phyloP scores from a whole-genome alignment of 768 basidiomycete species.

The Mrakia blollopis region DNA sequence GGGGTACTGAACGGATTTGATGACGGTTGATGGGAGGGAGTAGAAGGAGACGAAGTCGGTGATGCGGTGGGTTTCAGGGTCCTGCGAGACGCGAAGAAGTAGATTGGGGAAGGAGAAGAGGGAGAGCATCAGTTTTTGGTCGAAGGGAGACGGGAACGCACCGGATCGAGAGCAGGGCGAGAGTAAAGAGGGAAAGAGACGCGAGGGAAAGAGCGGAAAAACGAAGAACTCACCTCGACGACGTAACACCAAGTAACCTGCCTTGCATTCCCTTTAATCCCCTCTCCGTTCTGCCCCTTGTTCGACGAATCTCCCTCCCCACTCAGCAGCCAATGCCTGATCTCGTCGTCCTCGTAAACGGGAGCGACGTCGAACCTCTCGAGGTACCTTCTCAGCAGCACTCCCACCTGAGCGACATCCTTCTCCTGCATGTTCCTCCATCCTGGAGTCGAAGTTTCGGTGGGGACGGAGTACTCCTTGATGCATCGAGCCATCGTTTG shows the following conservation, averaged over 20 bases:
- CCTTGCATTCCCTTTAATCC: conserved; percentile 8
- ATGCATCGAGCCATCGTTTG: conserved; percentile 91
- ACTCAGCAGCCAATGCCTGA: conserved; percentile 79
- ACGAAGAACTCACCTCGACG: conserved; percentile 62
- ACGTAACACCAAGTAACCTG: conserved; percentile 80
- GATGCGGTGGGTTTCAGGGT: conserved; percentile 72
- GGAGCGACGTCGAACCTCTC: conserved; percentile 78
- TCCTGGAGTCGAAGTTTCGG: conserved; percentile 49
- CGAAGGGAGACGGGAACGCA: too few relatives aligned
- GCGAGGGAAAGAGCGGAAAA: not conserved
- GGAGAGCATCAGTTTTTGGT: not conserved
- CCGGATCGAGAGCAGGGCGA: not conserved
- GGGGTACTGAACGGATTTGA: conserved; percentile 64
- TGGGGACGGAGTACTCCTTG: conserved; percentile 63
- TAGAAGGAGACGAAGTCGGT: conserved; percentile 98
- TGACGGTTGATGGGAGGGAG: conserved; percentile 88
- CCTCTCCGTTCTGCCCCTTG: conserved; percentile 46
- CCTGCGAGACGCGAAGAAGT: conserved; percentile 49
- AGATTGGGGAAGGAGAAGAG: not conserved
- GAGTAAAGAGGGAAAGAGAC: not conserved
- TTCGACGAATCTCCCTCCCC: conserved; percentile 57
- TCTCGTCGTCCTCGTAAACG: conserved; percentile 67
- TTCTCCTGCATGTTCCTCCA: conserved; percentile 81
- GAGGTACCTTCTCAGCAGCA: conserved; percentile 73
- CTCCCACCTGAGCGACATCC: conserved; percentile 66